phyloP scores from a whole-genome alignment of 108 stramenopile species.

The Cyclotella cryptica region DNA sequence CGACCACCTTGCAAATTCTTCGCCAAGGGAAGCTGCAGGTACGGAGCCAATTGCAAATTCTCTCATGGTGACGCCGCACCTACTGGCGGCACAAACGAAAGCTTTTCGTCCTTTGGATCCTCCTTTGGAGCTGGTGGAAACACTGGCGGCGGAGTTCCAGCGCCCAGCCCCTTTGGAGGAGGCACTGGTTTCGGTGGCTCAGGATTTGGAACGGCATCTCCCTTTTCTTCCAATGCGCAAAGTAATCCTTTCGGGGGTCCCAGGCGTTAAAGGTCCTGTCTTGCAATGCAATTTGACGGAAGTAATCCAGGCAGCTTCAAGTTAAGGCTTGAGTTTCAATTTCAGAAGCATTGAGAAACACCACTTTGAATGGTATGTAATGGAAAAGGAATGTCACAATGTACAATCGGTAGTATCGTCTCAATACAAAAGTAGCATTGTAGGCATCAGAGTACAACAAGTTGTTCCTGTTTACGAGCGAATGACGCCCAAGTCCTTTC shows the following conservation, averaged over 20 bases:
- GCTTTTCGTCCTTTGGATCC: conserved; percentile 11
- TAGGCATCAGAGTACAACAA: too few species aligned
- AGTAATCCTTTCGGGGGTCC: conserved; percentile 44
- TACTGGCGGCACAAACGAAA: conserved; percentile 2
- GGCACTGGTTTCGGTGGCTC: too few species aligned
- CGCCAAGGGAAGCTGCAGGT: conserved; percentile 73
- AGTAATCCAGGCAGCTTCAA: too few species aligned
- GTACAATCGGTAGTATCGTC: too few species aligned
- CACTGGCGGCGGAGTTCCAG: conserved; percentile 15
- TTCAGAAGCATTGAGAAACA: too few species aligned
- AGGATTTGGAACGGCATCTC: conserved; percentile 12
- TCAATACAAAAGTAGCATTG: too few species aligned
- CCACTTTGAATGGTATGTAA: too few species aligned
- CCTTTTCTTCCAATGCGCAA: conserved; percentile 9
- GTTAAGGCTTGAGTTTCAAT: too few species aligned
- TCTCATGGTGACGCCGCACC: conserved; percentile 54
- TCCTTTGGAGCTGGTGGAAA: conserved; percentile 14
- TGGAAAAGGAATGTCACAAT: too few species aligned
- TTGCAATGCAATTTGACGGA: too few species aligned
- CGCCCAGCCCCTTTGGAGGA: conserved; percentile 19
- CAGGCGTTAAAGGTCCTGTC: conserved; percentile 36
- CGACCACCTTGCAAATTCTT: conserved; percentile 77
- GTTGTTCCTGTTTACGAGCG: too few species aligned
- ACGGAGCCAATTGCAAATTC: conserved; percentile 76
- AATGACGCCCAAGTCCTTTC: too few species aligned